Conservation (phyloP, 331 rosid species). For the Malus hybrid region DNA sequence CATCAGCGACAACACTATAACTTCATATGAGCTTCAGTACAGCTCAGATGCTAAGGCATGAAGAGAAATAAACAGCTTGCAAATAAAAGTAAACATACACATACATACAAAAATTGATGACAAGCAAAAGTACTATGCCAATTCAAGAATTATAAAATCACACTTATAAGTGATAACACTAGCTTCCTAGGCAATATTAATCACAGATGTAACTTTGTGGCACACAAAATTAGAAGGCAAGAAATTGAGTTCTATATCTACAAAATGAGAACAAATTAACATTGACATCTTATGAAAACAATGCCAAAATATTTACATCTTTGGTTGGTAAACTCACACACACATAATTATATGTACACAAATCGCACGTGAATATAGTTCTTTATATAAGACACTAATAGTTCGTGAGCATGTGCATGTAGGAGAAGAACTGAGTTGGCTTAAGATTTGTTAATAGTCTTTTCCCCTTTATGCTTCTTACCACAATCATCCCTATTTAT, state of each 20-base stretch:
- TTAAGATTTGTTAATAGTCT: too few species aligned
- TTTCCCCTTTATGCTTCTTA: not conserved
- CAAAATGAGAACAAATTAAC: not conserved
- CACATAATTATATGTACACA: not conserved
- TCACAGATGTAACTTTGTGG: not conserved
- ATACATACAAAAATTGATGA: not conserved
- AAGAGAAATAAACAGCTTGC: not conserved
- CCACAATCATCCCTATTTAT: not conserved
- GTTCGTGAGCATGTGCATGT: not conserved
- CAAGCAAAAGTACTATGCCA: not conserved
- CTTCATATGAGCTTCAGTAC: not conserved
- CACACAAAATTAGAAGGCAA: not conserved
- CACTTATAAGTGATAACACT: not conserved
- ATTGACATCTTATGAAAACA: not conserved
- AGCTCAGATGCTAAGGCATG: not conserved
- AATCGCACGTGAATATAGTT: not conserved
- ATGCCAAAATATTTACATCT: not conserved
- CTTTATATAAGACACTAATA: not conserved
- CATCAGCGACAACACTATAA: constrained; percentile 7
- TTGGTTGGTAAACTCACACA: not conserved
- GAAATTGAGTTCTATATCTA: not conserved
- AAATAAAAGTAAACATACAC: not conserved
- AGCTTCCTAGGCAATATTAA: not conserved
- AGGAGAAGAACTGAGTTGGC: not conserved
- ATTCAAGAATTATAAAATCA: not conserved